These are phyloP conservation scores for Kodamaea neixiangensis DNA, from an alignment of 805 yeast species.

Conservation along the genomic window DNA sequence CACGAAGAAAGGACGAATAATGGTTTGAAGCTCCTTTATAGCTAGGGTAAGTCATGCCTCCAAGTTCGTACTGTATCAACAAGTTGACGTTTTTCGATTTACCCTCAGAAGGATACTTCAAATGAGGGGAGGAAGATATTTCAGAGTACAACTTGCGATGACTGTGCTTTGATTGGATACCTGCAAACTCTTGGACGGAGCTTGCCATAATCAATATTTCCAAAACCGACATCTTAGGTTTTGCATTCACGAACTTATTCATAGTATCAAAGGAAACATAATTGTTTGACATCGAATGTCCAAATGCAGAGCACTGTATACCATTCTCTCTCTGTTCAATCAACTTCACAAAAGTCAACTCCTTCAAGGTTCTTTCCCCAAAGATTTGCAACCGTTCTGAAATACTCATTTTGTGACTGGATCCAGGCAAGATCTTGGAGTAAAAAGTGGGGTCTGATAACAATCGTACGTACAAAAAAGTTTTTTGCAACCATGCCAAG, in stretches of 20 bases:
- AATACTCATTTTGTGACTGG: background rate
- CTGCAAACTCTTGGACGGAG: conserved; percentile 41
- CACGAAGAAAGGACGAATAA: conserved; percentile 43
- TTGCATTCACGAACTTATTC: conserved; percentile 29
- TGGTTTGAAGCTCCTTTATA: conserved; percentile 42
- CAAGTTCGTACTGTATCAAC: conserved; percentile 50
- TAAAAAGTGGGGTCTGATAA: conserved; percentile 42
- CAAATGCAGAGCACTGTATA: conserved; percentile 39
- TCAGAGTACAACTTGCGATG: conserved; percentile 49
- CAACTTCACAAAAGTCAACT: conserved; percentile 32
- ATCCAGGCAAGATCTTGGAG: background rate
- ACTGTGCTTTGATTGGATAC: conserved; percentile 39
- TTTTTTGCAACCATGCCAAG: conserved; percentile 46
- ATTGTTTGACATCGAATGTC: conserved; percentile 51
- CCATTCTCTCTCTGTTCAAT: conserved; percentile 20
- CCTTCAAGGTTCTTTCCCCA: conserved; percentile 27
- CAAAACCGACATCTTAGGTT: conserved; percentile 13
- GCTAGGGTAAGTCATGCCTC: conserved; percentile 49
- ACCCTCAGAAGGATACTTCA: conserved; percentile 33
- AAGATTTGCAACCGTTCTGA: conserved; percentile 7
- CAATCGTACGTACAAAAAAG: conserved; percentile 51
- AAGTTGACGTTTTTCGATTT: conserved; percentile 42
- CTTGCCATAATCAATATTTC: conserved; percentile 31
- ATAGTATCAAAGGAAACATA: conserved; percentile 49
- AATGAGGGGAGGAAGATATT: conserved; percentile 40